Conservation (phyloP, 768 basidiomycete species). For the Cyathus striatus region DNA sequence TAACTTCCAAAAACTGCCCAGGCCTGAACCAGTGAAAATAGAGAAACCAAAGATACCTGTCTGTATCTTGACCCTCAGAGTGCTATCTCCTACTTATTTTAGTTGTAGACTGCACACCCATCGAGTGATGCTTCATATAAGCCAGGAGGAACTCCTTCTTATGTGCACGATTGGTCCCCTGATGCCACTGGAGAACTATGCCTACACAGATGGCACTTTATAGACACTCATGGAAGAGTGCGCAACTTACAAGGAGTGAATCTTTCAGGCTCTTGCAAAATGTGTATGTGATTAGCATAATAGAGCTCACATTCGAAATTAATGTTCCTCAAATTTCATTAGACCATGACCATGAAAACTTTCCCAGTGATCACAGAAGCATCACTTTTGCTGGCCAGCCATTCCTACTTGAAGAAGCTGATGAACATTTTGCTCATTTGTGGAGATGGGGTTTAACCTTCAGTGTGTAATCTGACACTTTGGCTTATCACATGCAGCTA, state of each 20-base stretch:
- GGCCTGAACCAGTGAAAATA: no score
- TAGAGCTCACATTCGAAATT: neutral
- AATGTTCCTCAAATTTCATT: conserved; percentile 45
- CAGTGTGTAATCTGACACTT: conserved; percentile 43
- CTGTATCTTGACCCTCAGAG: no score
- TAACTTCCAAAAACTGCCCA: no score
- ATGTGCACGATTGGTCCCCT: conserved; percentile 72
- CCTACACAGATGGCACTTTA: conserved; percentile 72
- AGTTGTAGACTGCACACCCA: conserved; percentile 39
- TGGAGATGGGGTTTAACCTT: conserved; percentile 87
- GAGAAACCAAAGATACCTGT: no score
- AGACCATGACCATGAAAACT: conserved; percentile 62
- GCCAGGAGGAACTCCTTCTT: conserved; percentile 44
- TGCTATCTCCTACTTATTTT: no score
- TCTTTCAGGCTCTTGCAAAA: conserved; percentile 77
- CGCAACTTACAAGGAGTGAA: conserved; percentile 84
- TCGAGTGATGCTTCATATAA: conserved; percentile 37
- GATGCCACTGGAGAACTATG: conserved; percentile 52
- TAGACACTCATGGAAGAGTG: conserved; percentile 77
- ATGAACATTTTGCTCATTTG: conserved; percentile 74
- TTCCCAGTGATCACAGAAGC: conserved; percentile 56
- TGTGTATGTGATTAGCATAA: conserved; percentile 37
- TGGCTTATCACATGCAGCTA: neutral
- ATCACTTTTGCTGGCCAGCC: conserved; percentile 89
- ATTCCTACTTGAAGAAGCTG: conserved; percentile 86